A percentile compares a stretch with the other conserved stretches of the same genome.
Conservation (phyloP, 2,329 filamentous ascomycete genomes). For the Phaeophleospora eucalypticola region DNA sequence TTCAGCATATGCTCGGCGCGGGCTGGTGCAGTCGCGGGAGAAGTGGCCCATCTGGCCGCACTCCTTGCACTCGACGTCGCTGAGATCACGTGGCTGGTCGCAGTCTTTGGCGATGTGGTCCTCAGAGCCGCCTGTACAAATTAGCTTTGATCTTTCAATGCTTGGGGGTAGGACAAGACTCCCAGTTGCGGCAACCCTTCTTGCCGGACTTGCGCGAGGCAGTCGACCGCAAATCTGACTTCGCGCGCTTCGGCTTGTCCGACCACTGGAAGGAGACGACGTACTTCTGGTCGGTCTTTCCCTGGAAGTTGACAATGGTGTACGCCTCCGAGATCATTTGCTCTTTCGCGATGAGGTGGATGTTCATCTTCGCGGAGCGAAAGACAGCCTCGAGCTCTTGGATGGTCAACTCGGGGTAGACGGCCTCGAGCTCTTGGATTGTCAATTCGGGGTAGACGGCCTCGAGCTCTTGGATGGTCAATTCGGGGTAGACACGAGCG, state of each 20-base stretch:
- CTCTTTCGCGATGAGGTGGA: constrained; percentile 62
- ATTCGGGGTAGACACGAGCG: constrained; percentile 55
- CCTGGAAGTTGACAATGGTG: constrained; percentile 70
- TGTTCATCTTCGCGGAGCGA: constrained; percentile 49
- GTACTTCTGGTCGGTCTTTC: constrained; percentile 53
- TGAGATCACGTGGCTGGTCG: constrained; percentile 47
- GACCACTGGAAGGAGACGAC: constrained; percentile 48
- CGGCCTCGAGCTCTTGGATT: too few species aligned
- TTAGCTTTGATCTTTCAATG: not conserved
- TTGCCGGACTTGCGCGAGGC: constrained; percentile 54
- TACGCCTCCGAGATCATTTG: constrained; percentile 52
- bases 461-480: too few species aligned
- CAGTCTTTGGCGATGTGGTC: constrained; percentile 61
- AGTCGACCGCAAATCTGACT: constrained; percentile 49
- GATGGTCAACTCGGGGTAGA: too few species aligned
- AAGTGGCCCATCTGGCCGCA: constrained; percentile 34
- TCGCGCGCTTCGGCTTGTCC: constrained; percentile 44
- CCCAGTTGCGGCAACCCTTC: constrained; percentile 34
- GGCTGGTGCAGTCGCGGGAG: constrained; percentile 33
- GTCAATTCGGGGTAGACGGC: too few species aligned
- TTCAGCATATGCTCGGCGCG: constrained; percentile 22
- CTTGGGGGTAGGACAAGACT: too few species aligned
- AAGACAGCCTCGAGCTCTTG: constrained; percentile 58
- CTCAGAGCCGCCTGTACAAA: constrained; percentile 9
- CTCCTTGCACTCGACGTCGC: constrained; percentile 32